Percentiles rank a stretch among this genome's conserved stretches.
Evolutionary conservation across 208 protist genomes (phyloP).

Genomic region (Leishmania lainsoni): DNA sequence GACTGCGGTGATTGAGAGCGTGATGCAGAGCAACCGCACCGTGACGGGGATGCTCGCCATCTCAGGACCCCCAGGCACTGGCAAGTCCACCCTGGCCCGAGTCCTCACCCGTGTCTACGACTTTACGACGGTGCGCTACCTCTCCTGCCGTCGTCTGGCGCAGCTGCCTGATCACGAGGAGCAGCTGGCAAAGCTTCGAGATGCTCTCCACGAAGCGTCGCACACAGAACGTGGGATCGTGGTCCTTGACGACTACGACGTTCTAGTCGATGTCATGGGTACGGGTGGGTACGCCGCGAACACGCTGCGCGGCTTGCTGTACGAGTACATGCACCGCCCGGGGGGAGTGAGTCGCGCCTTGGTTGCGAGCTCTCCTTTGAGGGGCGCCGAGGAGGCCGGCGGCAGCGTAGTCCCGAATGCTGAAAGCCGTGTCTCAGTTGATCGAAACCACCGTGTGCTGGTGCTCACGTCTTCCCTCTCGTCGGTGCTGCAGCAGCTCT

Average conservation of each 20-base stretch:
- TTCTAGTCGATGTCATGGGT: conserved; percentile 37
- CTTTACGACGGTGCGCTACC: conserved; percentile 36
- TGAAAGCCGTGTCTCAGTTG: conserved; percentile 12
- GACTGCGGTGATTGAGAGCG: conserved; percentile 25
- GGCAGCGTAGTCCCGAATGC: conserved; percentile 22
- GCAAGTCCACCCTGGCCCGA: conserved; percentile 62
- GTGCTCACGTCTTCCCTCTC: conserved; percentile 30
- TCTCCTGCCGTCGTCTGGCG: conserved; percentile 40
- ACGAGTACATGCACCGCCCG: conserved; percentile 38
- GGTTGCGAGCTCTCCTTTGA: conserved; percentile 9
- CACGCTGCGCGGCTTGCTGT: conserved; percentile 33
- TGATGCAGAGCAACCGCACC: conserved; percentile 43
- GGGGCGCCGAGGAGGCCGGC: conserved; percentile 18
- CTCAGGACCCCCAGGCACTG: conserved; percentile 57
- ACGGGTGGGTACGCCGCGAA: conserved; percentile 8
- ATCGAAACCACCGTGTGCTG: conserved; percentile 34
- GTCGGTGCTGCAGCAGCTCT: conserved; percentile 13
- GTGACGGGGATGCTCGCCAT: conserved; percentile 50
- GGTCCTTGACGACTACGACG: conserved; percentile 97
- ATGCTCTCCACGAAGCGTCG: conserved; percentile 96
- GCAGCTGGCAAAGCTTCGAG: conserved; percentile 60
- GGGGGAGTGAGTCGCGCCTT: conserved; percentile 34
- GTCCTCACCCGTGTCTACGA: conserved; percentile 37
- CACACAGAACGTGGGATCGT: conserved; percentile 90
- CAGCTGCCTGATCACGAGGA: conserved; percentile 41